Evolutionary conservation across 331 rosid genomes (phyloP), one percentile per base, ranked within the genome.

Genomic region (Malus hybrid): DNA sequence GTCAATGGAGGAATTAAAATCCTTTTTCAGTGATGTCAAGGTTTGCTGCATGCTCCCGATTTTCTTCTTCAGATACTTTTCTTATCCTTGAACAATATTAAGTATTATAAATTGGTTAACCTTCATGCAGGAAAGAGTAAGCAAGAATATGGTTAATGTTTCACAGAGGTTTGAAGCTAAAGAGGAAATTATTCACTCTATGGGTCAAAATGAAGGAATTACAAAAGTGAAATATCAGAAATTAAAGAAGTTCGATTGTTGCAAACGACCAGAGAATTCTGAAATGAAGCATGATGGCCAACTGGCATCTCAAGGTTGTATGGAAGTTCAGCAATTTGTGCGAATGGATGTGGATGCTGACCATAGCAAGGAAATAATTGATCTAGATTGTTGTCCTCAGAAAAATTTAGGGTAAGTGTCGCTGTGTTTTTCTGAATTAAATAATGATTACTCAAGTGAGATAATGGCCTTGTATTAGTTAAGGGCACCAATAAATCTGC

Each of bases 11-110:
- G 93, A 86, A 79, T 77, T 94, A 76, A 87, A 83, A 85, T 86
- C 86, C 33, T 94, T 94, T 85, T 91, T 94, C 73, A 75, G 73
- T 73, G 71, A 83, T 73, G 86, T 85, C 73, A 83, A 90, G 97
- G 99, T 94, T 70, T 4, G 31, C 67, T 71, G 20, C 56, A 28
- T 65, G 65, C 61, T 82, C 72, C 79, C 39, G 29, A 50, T 79
- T 14, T 75, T 50, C 13, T 59, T 59, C 33, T 75, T 33, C 52
- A 60, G 57, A 61, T 81, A 67, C 34, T 76, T 42, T 60, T 72
- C 44, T 31, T 65, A 31, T 65, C 60, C 44, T 19, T 10, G 70
- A 81, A 32, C 19, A 27, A 56, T 29, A 44, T 12, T 42, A 14
- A 13, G 48, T n/a, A 62, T 19, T 27, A 24, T 12, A 36, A 70